phyloP scores from a whole-genome alignment of 2,329 filamentous ascomycete genomes.

The Cercospora berteroae region DNA sequence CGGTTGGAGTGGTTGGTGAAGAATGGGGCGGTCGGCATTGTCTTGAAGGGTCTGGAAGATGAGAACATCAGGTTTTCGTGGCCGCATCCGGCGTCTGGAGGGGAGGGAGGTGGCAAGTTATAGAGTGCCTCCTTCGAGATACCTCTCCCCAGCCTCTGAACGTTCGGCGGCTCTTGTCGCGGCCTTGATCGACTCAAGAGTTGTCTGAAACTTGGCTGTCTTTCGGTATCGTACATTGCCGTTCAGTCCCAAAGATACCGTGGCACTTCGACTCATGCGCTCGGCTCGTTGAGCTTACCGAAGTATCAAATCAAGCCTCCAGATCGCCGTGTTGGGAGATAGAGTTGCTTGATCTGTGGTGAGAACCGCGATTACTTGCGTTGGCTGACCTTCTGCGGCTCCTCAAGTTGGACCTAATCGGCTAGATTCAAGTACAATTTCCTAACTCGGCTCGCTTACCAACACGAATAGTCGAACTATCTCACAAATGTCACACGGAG shows the following conservation, averaged over 20 bases:
- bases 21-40: constrained; percentile 28
- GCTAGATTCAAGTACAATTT: neutral
- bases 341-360: neutral
- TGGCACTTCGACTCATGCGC: neutral
- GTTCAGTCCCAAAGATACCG: neutral
- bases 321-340: neutral
- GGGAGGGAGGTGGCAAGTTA: constrained; percentile 5
- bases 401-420: neutral
- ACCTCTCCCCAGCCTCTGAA: neutral
- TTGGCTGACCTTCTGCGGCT: neutral
- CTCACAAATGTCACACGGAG: neutral
- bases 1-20: constrained; percentile 30
- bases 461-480: neutral
- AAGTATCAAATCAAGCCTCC: neutral
- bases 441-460: neutral
- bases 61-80: constrained; percentile 29
- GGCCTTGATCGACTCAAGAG: neutral
- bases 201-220: neutral
- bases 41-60: constrained; percentile 25
- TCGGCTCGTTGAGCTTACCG: neutral
- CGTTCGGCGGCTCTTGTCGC: neutral
- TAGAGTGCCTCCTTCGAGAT: neutral
- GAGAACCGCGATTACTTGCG: neutral
- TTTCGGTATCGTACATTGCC: neutral
- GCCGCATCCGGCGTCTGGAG: constrained; percentile 15